Base-by-base conservation (phyloP, 164 flowering plant species). In the Stephania cephalantha region DNA sequence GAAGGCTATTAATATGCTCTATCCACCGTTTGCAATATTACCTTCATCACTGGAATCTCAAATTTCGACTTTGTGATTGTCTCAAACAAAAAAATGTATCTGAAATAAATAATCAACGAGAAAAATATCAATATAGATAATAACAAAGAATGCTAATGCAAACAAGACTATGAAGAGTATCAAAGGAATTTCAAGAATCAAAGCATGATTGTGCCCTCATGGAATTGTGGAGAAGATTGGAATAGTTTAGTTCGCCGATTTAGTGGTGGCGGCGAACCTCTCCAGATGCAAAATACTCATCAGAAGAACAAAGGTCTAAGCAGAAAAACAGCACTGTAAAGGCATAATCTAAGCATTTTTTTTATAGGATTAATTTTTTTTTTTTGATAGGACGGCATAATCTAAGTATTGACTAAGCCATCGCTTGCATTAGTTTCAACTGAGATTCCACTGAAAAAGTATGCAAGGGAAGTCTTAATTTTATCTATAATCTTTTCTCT, bases 31-130 rank as follows among this genome's bases (percentile, higher is more conserved):
- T 11, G 25, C 1, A 35, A 35, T 42, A 58, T 81, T 87, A 89
- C 98, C 93, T 88, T 78, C 5, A 76, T 73, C 31, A 13, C 72
- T 53, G 89, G 92, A 25, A 90, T 64, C 77, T 91, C 86, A 77
- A 95, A 90, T 80, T 81, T 86, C 45, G 93, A 89, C 42, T 83
- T 88, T 50, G 98, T 95, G 64, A 95, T 95, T 11, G 94, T 90
- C 86, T 93, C 97, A 31, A 75, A 95, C 83, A 95, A 82, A 81
- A 88, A 90, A 75, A 95, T 90, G 76, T 92, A 92, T 76, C 98
- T 94, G 91, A 72, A 75, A 76, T 44, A 48, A 74, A 69, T 64
- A 55, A 75, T 17, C 58, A 8, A 74, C 44, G 12, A 31, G n/a
- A 35, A 35, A 35, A 58, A 31, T 4, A 58, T 20, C 8, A 44